phyloP scores from a whole-genome alignment of 1,139 yeast genomes.

The Hemisphaericaspora lyxosophila region DNA sequence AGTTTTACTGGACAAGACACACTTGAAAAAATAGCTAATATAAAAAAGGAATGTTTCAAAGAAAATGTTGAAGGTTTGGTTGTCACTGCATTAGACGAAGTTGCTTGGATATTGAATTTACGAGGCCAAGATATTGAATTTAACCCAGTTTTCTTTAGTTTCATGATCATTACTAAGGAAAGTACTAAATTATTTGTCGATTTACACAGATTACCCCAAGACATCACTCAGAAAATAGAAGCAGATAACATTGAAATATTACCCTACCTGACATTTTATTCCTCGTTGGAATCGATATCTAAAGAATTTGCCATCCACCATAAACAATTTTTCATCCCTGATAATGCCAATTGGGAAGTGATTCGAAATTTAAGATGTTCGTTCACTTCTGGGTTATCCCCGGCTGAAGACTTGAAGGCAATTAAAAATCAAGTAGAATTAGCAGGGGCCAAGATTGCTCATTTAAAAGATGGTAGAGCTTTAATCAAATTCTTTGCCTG shows the following conservation, averaged over 20 bases:
- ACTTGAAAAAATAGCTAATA: conserved; percentile 43
- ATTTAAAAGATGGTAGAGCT: conserved; percentile 85
- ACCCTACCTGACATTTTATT: conserved; percentile 59
- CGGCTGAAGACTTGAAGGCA: conserved; percentile 73
- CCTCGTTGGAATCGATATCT: conserved; percentile 44
- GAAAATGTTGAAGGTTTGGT: conserved; percentile 50
- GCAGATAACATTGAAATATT: conserved; percentile 46
- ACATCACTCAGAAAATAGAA: conserved; percentile 32
- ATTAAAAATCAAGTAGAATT: conserved; percentile 75
- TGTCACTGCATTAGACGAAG: conserved; percentile 74
- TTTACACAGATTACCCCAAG: conserved; percentile 28
- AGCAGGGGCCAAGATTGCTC: conserved; percentile 74
- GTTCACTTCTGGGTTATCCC: conserved; percentile 53
- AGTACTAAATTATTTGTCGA: conserved; percentile 54
- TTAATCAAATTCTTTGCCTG: conserved; percentile 78
- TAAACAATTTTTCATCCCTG: conserved; percentile 58
- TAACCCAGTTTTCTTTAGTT: conserved; percentile 90
- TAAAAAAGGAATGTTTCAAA: conserved; percentile 43
- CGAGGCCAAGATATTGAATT: conserved; percentile 77
- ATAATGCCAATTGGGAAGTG: conserved; percentile 79
- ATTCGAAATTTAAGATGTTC: conserved; percentile 49
- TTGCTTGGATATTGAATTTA: conserved; percentile 89
- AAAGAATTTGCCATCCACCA: conserved; percentile 38
- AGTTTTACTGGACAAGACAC: conserved; percentile 51
- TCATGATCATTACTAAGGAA: conserved; percentile 58